These are phyloP conservation scores for Metschnikowia baotianmanensis DNA, from an alignment of 805 yeast species.

Conservation along the genomic window DNA sequence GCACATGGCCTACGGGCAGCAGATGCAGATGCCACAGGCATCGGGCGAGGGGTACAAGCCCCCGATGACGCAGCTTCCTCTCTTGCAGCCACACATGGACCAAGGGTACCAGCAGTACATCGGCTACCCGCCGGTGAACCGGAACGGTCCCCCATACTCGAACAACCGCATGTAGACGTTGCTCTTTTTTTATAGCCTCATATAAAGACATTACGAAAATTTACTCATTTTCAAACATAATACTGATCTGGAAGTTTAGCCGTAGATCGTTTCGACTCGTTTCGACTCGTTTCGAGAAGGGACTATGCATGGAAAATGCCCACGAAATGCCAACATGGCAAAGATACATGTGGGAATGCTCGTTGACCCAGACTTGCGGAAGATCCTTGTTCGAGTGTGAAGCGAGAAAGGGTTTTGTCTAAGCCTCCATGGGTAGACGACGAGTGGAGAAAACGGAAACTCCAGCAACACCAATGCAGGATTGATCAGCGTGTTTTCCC, in stretches of 20 bases:
- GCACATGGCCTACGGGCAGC: slow-evolving; percentile 13
- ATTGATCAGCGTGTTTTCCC: background rate
- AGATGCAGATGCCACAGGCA: slow-evolving; percentile 8
- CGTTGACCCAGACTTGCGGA: too few relatives aligned
- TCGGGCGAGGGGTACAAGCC: slow-evolving; percentile 14
- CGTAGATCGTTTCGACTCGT: too few relatives aligned
- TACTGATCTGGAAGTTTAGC: too few relatives aligned
- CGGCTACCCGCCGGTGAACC: slow-evolving; percentile 7
- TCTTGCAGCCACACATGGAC: slow-evolving; percentile 16
- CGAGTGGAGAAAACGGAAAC: too few relatives aligned
- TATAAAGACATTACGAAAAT: background rate
- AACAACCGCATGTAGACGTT: slow-evolving; percentile 7
- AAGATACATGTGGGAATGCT: too few relatives aligned
- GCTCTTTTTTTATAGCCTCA: background rate
- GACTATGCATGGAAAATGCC: too few relatives aligned
- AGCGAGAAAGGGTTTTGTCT: too few relatives aligned
- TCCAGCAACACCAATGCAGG: background rate
- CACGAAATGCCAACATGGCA: too few relatives aligned
- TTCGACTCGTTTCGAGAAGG: too few relatives aligned
- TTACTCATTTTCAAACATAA: too few relatives aligned
- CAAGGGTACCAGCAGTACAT: slow-evolving; percentile 12
- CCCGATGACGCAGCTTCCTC: slow-evolving; percentile 14
- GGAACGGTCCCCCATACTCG: slow-evolving; percentile 4
- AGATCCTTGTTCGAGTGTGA: too few relatives aligned
- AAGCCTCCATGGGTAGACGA: too few relatives aligned